Percentiles rank a stretch among this genome's conserved stretches.
Conservation (phyloP, 75 land plant genomes). For the Gnetum montanum region DNA sequence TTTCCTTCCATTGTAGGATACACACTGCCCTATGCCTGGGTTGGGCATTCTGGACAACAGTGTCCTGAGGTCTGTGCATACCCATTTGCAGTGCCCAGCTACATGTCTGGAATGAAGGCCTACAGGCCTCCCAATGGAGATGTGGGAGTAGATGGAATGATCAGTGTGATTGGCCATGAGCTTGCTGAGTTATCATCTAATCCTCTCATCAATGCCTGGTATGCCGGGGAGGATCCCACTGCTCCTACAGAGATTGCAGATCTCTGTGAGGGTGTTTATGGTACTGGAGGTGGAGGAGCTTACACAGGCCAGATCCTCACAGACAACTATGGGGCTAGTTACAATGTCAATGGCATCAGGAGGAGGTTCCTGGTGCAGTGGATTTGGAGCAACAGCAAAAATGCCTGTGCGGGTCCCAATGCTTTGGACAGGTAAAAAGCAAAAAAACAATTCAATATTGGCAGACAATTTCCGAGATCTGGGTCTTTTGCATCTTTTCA, state of each 20-base stretch:
- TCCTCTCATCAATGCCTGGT: slow-evolving; percentile 65
- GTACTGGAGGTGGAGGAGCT: slow-evolving; percentile 62
- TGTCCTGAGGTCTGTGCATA: slow-evolving; percentile 64
- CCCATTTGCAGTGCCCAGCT: slow-evolving; percentile 53
- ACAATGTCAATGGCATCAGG: slow-evolving; percentile 41
- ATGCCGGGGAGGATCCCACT: slow-evolving; percentile 45
- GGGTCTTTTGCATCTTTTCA: too few species aligned
- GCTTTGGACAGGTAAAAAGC: not conserved
- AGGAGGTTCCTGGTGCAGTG: slow-evolving; percentile 18
- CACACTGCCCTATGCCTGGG: slow-evolving; percentile 74
- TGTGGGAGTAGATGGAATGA: slow-evolving; percentile 61
- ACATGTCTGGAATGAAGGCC: slow-evolving; percentile 34
- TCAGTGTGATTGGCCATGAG: slow-evolving; percentile 65
- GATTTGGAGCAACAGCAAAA: slow-evolving; percentile 11
- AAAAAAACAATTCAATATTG: too few species aligned
- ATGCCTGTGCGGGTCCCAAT: slow-evolving; percentile 16
- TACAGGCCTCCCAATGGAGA: slow-evolving; percentile 53
- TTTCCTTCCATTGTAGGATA: slow-evolving; percentile 75
- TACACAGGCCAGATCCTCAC: slow-evolving; percentile 40
- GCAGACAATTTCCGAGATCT: too few species aligned
- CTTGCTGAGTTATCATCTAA: slow-evolving; percentile 54
- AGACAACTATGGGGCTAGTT: slow-evolving; percentile 28
- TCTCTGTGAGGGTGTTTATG: slow-evolving; percentile 63
- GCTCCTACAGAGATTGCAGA: slow-evolving; percentile 61
- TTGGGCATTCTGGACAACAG: slow-evolving; percentile 45